Conservation (phyloP, 108 stramenopile species). For the Fragilaria crotonensis region DNA sequence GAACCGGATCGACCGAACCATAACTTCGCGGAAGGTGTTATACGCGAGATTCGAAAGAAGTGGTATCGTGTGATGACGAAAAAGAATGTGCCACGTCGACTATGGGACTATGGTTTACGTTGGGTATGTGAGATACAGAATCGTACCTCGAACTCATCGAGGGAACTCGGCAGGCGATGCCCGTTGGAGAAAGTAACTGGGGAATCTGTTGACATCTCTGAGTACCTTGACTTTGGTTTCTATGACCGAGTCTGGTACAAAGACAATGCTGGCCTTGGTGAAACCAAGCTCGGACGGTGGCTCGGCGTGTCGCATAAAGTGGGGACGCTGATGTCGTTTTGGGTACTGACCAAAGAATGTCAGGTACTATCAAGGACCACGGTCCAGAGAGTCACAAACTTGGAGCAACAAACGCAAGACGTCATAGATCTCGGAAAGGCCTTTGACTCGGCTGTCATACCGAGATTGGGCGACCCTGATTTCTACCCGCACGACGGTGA, state of each 20-base stretch:
- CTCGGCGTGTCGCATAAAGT: no score
- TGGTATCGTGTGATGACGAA: no score
- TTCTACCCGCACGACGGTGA: no score
- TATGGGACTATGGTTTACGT: no score
- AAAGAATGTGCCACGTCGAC: constrained; percentile 5
- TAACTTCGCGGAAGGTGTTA: no score
- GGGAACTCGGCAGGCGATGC: no score
- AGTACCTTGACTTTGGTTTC: no score
- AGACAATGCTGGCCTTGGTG: constrained; percentile 3
- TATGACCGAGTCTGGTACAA: constrained; percentile 28
- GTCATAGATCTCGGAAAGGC: neutral
- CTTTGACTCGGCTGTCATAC: constrained; percentile 3
- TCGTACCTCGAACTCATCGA: constrained; percentile 1
- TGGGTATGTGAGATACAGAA: no score
- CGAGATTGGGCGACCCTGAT: no score
- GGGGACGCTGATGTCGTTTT: no score
- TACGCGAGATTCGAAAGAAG: no score
- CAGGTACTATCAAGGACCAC: constrained; percentile 8
- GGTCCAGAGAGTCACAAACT: constrained; percentile 4
- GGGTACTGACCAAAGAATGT: constrained; percentile 8
- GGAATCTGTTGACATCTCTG: constrained; percentile 30
- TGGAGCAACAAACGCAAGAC: neutral
- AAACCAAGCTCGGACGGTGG: constrained; percentile 1
- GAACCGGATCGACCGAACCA: no score
- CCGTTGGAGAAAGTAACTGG: constrained; percentile 17